Evolutionary conservation across 306 rosid genomes (phyloP).

Genomic region (Castanea mollissima): DNA sequence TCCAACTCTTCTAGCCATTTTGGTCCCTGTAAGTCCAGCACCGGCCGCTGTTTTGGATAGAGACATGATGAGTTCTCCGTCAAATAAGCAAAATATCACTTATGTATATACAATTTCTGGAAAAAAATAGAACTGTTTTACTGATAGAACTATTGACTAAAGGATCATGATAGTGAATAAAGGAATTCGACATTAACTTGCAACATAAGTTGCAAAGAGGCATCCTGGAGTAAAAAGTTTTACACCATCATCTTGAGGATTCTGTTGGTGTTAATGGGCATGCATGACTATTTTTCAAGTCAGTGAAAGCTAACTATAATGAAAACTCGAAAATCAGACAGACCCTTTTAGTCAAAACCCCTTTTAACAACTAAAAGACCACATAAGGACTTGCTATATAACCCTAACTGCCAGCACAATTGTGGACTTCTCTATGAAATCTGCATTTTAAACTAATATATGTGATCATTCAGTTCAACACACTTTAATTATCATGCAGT

Average conservation of each 20-base stretch:
- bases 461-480: not conserved
- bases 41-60: constrained; percentile 48
- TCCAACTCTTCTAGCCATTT: constrained; percentile 64
- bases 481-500: not conserved
- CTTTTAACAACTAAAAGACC: constrained; percentile 23
- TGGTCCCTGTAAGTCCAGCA: constrained; percentile 63
- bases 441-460: not conserved
- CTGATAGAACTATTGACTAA: not conserved
- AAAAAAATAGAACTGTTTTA: not conserved
- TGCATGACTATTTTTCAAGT: constrained; percentile 15
- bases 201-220: constrained; percentile 1
- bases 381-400: not conserved
- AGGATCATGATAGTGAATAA: constrained; percentile 6
- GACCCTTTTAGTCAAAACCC: constrained; percentile 5
- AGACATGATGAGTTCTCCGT: constrained; percentile 3
- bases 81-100: not conserved
- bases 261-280: constrained; percentile 1
- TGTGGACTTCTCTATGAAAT: not conserved
- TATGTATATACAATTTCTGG: not conserved
- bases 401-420: not conserved
- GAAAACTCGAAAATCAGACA: not conserved
- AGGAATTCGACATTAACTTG: not conserved
- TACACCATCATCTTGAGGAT: constrained; percentile 10
- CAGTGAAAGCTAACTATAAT: constrained; percentile 8
- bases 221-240: constrained; percentile 13